Conservation (phyloP, 345 rosid genomes). For the Hirschfeldia incana region DNA sequence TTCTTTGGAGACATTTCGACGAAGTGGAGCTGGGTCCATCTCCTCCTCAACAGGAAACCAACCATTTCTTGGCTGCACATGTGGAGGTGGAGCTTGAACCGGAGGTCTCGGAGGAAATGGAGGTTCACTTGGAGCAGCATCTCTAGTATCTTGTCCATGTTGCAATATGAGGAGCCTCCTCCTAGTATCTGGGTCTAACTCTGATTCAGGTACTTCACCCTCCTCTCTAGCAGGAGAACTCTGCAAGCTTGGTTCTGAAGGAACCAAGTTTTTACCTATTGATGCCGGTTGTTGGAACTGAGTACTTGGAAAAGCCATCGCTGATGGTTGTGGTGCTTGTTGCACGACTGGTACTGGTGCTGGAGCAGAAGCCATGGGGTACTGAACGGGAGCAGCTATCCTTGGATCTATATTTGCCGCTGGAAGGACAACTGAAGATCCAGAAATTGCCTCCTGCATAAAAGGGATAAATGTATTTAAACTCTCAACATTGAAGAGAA, state of each 20-base stretch:
- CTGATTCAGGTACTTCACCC: constrained; percentile 99
- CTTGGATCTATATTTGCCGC: constrained; percentile 64
- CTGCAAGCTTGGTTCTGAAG: constrained; percentile 74
- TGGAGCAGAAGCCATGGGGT: constrained; percentile 58
- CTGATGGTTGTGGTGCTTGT: constrained; percentile 49
- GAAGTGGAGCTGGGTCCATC: constrained; percentile 70
- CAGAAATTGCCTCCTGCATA: constrained; percentile 76
- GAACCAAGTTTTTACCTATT: constrained; percentile 58
- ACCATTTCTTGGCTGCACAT: constrained; percentile 60
- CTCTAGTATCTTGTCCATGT: constrained; percentile 95
- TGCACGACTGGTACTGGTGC: constrained; percentile 39
- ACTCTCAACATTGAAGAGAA: constrained; percentile 4
- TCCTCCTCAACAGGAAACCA: constrained; percentile 91
- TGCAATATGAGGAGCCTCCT: constrained; percentile 98
- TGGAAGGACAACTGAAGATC: constrained; percentile 58
- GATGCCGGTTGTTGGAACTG: constrained; percentile 61
- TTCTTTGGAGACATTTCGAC: constrained; percentile 62
- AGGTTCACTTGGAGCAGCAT: constrained; percentile 63
- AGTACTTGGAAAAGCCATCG: constrained; percentile 49
- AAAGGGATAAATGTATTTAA: constrained; percentile 16
- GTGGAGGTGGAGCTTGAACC: constrained; percentile 64
- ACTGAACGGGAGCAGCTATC: constrained; percentile 57
- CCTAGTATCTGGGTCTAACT: constrained; percentile 96
- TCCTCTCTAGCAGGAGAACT: constrained; percentile 98
- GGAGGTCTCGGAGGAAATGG: constrained; percentile 70